Evolutionary conservation across 176 grass and related monocot genomes (phyloP).

Genomic region (Poa pratensis): DNA sequence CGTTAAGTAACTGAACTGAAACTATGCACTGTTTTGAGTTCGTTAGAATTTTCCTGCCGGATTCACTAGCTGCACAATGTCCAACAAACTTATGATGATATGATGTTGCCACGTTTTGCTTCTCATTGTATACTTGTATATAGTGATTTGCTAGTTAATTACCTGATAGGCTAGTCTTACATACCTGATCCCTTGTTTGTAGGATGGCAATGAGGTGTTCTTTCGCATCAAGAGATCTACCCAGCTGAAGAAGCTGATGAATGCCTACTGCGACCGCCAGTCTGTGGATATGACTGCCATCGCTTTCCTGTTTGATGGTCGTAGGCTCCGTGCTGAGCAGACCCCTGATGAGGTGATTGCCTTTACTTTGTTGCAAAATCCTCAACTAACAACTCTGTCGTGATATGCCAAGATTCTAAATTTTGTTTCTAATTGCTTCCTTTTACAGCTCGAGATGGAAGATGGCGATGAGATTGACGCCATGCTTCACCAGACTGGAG

Average conservation of each 20-base stretch:
- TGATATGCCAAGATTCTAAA: not conserved
- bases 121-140: not conserved
- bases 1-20: not conserved
- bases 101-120: not conserved
- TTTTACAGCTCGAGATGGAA: constrained; percentile 87
- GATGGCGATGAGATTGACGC: constrained; percentile 87
- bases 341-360: constrained; percentile 70
- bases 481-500: constrained; percentile 96
- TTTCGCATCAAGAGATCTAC: constrained; percentile 84
- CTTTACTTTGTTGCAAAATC: not conserved
- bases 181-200: not conserved
- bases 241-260: constrained; percentile 84
- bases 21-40: not conserved
- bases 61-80: not conserved
- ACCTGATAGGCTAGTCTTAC: not conserved
- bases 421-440: not conserved
- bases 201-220: constrained; percentile 55
- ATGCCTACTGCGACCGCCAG: constrained; percentile 77
- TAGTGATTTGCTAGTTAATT: not conserved
- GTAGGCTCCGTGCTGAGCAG: constrained; percentile 86
- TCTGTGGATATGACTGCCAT: constrained; percentile 81
- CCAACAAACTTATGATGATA: not conserved
- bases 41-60: not conserved
- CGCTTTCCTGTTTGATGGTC: constrained; percentile 86
- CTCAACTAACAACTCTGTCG: not conserved